Percentiles rank a stretch among this genome's conserved stretches.
These are phyloP conservation scores for Solanum chiquidenum DNA, from an alignment of 257 asterid species.

Conservation along the genomic window DNA sequence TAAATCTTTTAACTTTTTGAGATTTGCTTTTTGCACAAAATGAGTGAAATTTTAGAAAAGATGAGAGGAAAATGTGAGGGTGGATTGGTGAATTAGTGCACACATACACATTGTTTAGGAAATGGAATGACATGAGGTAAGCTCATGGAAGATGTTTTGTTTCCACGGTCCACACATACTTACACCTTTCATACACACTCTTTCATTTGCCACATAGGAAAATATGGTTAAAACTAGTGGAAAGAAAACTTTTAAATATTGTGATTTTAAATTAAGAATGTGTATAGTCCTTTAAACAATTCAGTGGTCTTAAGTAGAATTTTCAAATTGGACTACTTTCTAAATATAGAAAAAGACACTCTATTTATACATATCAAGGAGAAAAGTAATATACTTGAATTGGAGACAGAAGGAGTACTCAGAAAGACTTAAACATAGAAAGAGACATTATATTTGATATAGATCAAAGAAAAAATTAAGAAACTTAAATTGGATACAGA, in stretches of 20 bases:
- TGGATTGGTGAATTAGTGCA: neutral
- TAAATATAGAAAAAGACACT: too few species aligned
- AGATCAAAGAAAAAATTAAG: too few species aligned
- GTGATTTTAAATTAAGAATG: too few species aligned
- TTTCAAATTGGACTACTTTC: too few species aligned
- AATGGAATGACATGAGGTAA: constrained; percentile 1
- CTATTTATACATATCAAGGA: too few species aligned
- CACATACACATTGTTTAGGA: neutral
- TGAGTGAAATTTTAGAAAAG: neutral
- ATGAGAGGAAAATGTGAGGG: neutral
- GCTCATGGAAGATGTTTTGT: neutral
- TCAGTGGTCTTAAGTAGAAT: too few species aligned
- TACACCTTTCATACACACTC: neutral
- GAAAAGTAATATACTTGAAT: too few species aligned
- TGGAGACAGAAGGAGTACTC: too few species aligned
- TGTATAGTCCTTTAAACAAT: too few species aligned
- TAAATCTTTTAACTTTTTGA: neutral
- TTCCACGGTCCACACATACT: neutral
- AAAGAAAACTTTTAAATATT: neutral
- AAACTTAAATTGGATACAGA: too few species aligned
- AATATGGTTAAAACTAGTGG: neutral
- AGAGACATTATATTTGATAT: too few species aligned
- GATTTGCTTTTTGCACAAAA: neutral
- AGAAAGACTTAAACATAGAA: too few species aligned
- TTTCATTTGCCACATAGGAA: neutral